Evolutionary conservation across 495 filamentous ascomycete genomes (phyloP).

Genomic region (Neurospora sublineolata): DNA sequence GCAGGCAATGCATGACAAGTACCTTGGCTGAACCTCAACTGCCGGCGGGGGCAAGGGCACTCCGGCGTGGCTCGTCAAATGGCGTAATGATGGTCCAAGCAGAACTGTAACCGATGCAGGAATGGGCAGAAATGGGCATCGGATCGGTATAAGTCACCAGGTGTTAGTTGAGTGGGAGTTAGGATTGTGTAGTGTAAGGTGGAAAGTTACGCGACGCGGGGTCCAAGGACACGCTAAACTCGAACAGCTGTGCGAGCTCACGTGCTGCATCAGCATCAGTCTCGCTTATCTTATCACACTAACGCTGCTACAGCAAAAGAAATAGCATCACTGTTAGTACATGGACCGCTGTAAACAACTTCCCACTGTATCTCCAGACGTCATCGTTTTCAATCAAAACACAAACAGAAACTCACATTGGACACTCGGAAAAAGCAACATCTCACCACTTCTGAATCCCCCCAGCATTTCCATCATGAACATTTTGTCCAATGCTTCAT

Average conservation of each 20-base stretch:
- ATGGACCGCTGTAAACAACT: background rate
- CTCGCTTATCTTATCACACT: background rate
- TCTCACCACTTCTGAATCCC: background rate
- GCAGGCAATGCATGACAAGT: background rate
- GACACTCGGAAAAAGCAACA: background rate
- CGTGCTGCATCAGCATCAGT: background rate
- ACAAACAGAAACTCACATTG: background rate
- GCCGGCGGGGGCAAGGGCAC: background rate
- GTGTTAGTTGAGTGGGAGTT: no score
- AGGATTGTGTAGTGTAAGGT: background rate
- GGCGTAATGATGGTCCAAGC: background rate
- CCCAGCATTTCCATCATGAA: fast-evolving
- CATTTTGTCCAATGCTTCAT: no score
- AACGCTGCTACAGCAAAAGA: background rate
- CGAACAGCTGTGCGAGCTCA: background rate
- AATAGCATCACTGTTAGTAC: background rate
- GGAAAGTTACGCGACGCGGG: background rate
- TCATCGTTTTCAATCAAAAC: background rate
- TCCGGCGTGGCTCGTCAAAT: background rate
- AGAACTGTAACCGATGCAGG: background rate
- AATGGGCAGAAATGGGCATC: background rate
- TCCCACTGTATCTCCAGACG: background rate
- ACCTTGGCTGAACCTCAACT: background rate
- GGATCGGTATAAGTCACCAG: background rate
- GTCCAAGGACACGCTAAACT: background rate